These are phyloP conservation scores for Monosporozyma solicola DNA, from an alignment of 805 yeast genomes.

Conservation along the genomic window DNA sequence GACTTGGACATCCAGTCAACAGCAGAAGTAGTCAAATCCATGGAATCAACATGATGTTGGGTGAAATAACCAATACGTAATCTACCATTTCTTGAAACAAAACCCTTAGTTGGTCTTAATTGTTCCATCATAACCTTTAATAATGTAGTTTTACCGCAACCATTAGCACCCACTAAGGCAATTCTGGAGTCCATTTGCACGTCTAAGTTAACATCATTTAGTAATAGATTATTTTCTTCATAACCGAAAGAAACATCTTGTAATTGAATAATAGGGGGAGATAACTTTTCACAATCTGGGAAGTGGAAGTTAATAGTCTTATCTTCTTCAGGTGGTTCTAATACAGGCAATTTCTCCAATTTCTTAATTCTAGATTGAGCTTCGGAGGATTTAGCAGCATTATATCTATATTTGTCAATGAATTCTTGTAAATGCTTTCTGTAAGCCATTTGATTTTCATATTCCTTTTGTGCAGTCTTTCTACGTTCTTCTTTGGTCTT, in stretches of 20 bases:
- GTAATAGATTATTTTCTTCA: slow-evolving; percentile 49
- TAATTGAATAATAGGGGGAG: slow-evolving; percentile 89
- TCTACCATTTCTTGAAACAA: slow-evolving; percentile 71
- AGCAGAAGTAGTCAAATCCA: slow-evolving; percentile 80
- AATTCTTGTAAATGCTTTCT: slow-evolving; percentile 89
- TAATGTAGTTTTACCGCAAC: slow-evolving; percentile 97
- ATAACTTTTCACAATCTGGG: slow-evolving; percentile 88
- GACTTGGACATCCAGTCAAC: slow-evolving; percentile 89
- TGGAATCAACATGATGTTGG: slow-evolving; percentile 96
- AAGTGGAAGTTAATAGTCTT: slow-evolving; percentile 75
- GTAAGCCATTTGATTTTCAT: slow-evolving; percentile 94
- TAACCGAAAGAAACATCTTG: slow-evolving; percentile 85
- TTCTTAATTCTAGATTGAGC: slow-evolving; percentile 98
- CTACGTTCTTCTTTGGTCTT: slow-evolving; percentile 91
- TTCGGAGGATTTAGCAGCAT: slow-evolving; percentile 95
- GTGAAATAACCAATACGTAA: slow-evolving; percentile 94
- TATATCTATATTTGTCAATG: slow-evolving; percentile 93
- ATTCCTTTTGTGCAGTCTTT: slow-evolving; percentile 87
- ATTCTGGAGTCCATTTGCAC: slow-evolving; percentile 91
- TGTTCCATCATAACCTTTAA: slow-evolving; percentile 78
- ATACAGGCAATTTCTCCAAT: slow-evolving; percentile 83
- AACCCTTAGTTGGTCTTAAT: slow-evolving; percentile 66
- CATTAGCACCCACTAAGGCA: slow-evolving; percentile 97
- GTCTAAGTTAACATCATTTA: slow-evolving; percentile 75
- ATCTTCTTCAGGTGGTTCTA: slow-evolving; percentile 94